A percentile compares a stretch with the other conserved stretches of the same genome.
phyloP scores from a whole-genome alignment of 768 basidiomycete genomes.

The Rhodotorula sphaerocarpa region DNA sequence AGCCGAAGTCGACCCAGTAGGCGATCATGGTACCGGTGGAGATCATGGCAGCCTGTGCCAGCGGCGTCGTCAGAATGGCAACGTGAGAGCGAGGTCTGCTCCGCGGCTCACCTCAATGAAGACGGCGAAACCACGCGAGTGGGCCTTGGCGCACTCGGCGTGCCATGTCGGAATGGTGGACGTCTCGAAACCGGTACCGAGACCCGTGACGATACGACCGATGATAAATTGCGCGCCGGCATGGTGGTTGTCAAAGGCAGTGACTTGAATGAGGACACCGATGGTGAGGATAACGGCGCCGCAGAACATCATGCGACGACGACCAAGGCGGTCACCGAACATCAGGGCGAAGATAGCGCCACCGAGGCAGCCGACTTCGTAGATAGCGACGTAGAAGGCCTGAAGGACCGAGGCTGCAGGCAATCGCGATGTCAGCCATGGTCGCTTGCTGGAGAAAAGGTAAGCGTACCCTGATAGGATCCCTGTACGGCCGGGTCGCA shows the following conservation, averaged over 20 bases:
- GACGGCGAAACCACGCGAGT: conserved; percentile 55
- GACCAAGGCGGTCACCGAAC: conserved; percentile 44
- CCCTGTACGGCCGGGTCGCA: conserved; percentile 33
- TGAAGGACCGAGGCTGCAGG: conserved; percentile 33
- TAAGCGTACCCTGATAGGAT: conserved; percentile 27
- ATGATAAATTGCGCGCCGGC: conserved; percentile 47
- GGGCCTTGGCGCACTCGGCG: conserved; percentile 48
- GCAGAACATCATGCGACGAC: conserved; percentile 38
- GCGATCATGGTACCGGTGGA: conserved; percentile 59
- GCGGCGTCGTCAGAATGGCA: background rate
- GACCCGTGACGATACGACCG: conserved; percentile 39
- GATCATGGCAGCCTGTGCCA: conserved; percentile 44
- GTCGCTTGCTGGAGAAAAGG: background rate
- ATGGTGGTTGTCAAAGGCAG: conserved; percentile 36
- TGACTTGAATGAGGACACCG: conserved; percentile 47
- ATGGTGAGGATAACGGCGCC: conserved; percentile 45
- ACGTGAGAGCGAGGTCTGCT: no score
- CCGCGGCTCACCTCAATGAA: conserved; percentile 50
- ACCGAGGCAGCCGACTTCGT: conserved; percentile 39
- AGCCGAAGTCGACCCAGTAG: conserved; percentile 63
- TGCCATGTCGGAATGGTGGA: conserved; percentile 50
- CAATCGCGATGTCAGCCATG: background rate
- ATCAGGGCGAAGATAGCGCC: conserved; percentile 30
- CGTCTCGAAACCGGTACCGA: conserved; percentile 49
- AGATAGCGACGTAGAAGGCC: conserved; percentile 42